Conservation (phyloP, 177 flowering plant genomes). For the Vitis hybrid region DNA sequence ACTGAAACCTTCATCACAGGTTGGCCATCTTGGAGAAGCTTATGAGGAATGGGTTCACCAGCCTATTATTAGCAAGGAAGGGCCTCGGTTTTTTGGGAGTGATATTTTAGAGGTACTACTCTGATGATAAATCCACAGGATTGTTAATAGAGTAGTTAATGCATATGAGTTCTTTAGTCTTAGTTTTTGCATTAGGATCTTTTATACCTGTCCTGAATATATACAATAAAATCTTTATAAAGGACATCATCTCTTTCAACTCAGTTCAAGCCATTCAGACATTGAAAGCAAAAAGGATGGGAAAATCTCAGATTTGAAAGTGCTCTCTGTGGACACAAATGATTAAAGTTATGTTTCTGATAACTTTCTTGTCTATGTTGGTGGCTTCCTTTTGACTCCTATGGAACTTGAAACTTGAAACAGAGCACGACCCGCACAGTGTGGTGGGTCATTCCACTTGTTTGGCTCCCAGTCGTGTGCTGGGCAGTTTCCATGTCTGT, state of each 20-base stretch:
- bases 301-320: no score
- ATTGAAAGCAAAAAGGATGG: no score
- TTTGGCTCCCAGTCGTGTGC: constrained; percentile 90
- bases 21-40: constrained; percentile 83
- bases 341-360: no score
- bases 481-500: constrained; percentile 47
- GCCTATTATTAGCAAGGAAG: constrained; percentile 63
- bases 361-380: no score
- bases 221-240: no score
- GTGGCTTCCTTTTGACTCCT: no score
- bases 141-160: background rate
- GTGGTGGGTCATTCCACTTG: constrained; percentile 85
- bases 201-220: no score
- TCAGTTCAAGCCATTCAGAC: no score
- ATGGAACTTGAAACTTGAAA: background rate
- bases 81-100: constrained; percentile 61
- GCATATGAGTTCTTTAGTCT: background rate
- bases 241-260: no score
- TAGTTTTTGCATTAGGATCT: background rate
- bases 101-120: constrained; percentile 68
- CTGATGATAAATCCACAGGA: background rate
- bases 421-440: constrained; percentile 79
- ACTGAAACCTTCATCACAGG: constrained; percentile 36
- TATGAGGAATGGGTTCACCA: constrained; percentile 68
- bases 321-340: no score